Percentiles rank a stretch among this genome's conserved stretches.
Conservation (phyloP, 331 rosid species). For the Quercus tomentella region DNA sequence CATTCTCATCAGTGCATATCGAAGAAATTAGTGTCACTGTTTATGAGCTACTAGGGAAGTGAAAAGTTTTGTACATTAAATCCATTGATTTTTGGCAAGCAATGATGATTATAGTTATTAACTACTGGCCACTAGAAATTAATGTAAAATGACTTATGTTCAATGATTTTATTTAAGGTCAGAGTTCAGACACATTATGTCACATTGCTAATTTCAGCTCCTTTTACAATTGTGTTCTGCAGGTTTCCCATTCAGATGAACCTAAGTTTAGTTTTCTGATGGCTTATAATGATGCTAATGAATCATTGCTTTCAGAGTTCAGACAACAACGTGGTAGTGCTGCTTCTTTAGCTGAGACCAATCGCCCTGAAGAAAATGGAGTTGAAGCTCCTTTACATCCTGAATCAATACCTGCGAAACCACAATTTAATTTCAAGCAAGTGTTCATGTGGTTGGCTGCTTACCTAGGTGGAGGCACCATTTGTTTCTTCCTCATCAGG, state of each 20-base stretch:
- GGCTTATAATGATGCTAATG: slow-evolving; percentile 47
- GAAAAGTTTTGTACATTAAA: neutral
- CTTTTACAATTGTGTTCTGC: neutral
- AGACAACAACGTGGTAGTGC: slow-evolving; percentile 2
- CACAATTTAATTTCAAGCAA: slow-evolving; percentile 39
- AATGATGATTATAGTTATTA: neutral
- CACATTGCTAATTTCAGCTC: neutral
- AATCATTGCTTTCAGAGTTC: slow-evolving; percentile 42
- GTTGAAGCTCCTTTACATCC: slow-evolving; percentile 6
- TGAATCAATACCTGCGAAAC: slow-evolving; percentile 7
- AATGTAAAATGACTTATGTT: too few species aligned
- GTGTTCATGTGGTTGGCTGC: slow-evolving; percentile 34
- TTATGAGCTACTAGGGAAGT: neutral
- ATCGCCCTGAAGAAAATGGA: slow-evolving; percentile 19
- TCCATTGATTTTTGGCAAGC: neutral
- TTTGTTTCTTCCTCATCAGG: slow-evolving; percentile 60
- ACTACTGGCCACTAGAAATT: too few species aligned
- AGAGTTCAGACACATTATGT: neutral
- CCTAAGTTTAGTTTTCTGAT: slow-evolving; percentile 23
- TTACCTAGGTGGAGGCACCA: slow-evolving; percentile 64
- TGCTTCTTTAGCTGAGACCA: slow-evolving; percentile 19
- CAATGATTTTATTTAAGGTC: too few species aligned
- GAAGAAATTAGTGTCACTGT: neutral
- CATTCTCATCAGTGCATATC: too few species aligned
- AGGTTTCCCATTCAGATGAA: neutral